Evolutionary conservation across 331 rosid species (phyloP).

Genomic region (Phaseolus coccineus): DNA sequence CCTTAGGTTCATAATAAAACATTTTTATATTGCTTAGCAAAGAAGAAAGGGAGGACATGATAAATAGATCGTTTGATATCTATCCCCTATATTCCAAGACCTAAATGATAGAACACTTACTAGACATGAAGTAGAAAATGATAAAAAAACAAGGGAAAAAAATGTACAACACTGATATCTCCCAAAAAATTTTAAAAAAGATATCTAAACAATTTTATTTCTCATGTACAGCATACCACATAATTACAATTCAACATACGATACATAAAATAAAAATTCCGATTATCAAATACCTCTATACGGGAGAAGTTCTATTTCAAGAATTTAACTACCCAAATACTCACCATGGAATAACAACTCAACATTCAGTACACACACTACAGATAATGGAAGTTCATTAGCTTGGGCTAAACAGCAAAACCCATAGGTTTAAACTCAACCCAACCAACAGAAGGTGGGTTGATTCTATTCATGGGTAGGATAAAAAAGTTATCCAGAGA

Average conservation of each 20-base stretch:
- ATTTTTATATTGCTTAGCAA: conserved; percentile 24
- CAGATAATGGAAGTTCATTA: neutral
- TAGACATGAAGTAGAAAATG: neutral
- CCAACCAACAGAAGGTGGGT: neutral
- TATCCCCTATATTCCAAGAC: conserved; percentile 16
- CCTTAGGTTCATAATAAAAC: conserved; percentile 32
- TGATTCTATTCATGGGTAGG: neutral
- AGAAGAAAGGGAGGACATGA: neutral
- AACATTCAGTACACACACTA: neutral
- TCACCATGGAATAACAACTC: neutral
- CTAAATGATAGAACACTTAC: conserved; percentile 6
- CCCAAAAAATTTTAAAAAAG: neutral
- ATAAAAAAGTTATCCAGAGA: neutral
- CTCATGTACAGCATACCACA: neutral
- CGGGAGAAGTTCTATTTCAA: neutral
- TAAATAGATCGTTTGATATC: conserved; percentile 6
- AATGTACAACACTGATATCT: neutral
- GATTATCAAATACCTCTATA: neutral
- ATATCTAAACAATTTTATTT: neutral
- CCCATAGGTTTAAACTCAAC: neutral
- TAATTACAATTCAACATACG: conserved; percentile 21
- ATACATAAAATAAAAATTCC: conserved; percentile 2
- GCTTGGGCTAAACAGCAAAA: neutral
- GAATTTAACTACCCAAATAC: conserved; percentile 10
- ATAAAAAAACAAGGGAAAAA: conserved; percentile 2